Base-by-base conservation (phyloP, 805 yeast genomes). In the Candida pseudofarinosa region DNA sequence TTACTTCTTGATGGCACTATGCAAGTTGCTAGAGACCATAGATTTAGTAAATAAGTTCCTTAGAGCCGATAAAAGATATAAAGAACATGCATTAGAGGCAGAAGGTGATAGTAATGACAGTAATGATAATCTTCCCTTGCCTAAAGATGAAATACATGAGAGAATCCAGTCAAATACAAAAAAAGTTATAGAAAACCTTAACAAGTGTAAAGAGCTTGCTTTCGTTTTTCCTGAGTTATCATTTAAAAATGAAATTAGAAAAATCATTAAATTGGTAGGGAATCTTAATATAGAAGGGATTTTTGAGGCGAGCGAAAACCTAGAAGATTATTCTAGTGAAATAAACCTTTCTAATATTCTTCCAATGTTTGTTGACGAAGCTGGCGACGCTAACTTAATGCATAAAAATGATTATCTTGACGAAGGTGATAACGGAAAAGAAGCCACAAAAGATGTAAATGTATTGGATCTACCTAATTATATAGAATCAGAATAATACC, bases 1-100 rank as follows among this genome's bases (percentile, higher is more conserved):
- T 20, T 59, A 60, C 35, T 75, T 64, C 49, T 46, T 73, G 30
- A 39, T 55, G 38, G 69, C 60, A 4, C 43, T 65, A 23, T 62
- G 72, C 40, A 48, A 53, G 19, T 38, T 68, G 10, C 45, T 47
- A 14, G 63, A 61, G 37, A 56, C 53, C 32, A 42, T 48, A 2
- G 48, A 58, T 12, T 42, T 64, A n/a, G 53, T 45, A 0, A 43
- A 50, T 5, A 39, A 45, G 3, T 37, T 36, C 10, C 23, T 39
- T 31, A 20, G 35, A 19, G 17, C 40, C 19, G 42, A 39, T 18
- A n/a, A 39, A 6, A 13, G n/a, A n/a, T n/a, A 17, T 7, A 37
- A 33, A 18, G 19, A 34, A 10, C 39, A 32, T 14, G 17, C 17
- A 12, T 26, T 40, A 7, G 38, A 18, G 17, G 41, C 33, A 13